These are phyloP conservation scores for Penicillium pancosmium DNA, from an alignment of 495 filamentous ascomycete genomes.

Conservation along the genomic window DNA sequence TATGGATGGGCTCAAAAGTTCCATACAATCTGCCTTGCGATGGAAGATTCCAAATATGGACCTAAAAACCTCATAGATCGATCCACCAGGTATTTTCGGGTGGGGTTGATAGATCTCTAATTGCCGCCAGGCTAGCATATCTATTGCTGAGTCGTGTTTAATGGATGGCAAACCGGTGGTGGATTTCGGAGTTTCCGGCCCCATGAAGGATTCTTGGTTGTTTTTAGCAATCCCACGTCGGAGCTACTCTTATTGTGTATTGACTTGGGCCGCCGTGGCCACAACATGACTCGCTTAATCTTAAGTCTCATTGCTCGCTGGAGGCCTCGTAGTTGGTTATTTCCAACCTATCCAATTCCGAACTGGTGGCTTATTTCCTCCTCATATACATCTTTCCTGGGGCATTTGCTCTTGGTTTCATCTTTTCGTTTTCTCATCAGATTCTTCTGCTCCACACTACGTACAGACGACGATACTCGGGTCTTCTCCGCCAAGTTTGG, in stretches of 20 bases:
- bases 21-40: no score
- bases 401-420: no score
- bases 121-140: background rate
- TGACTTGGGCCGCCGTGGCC: background rate
- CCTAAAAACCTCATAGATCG: background rate
- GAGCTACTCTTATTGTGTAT: background rate
- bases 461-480: background rate
- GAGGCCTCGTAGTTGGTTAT: background rate
- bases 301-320: background rate
- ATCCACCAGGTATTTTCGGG: background rate
- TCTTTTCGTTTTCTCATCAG: background rate
- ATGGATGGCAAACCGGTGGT: background rate
- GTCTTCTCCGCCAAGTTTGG: background rate
- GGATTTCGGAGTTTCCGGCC: constrained; percentile 1
- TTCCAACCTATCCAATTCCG: background rate
- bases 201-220: background rate
- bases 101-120: background rate
- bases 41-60: no score
- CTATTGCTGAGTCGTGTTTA: background rate
- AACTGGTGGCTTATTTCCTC: background rate
- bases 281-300: background rate
- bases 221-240: background rate
- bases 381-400: background rate
- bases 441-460: background rate
- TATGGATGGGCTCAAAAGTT: no score